Percentiles rank a stretch among this genome's conserved stretches.
phyloP scores from a whole-genome alignment of 2,329 filamentous ascomycete species.

The Parastagonospora nodorum region DNA sequence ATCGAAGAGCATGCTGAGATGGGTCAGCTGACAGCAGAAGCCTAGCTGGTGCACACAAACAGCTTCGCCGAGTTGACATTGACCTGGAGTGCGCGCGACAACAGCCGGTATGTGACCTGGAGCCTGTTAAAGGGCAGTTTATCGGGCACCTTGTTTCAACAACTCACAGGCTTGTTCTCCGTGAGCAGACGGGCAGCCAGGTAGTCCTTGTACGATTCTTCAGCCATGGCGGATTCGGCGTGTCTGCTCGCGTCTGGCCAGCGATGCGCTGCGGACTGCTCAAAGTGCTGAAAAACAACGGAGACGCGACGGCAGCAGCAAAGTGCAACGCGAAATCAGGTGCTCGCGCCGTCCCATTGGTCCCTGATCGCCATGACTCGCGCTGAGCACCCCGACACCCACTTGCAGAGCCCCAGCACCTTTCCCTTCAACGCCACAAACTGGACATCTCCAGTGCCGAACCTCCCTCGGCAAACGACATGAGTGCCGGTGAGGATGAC shows the following conservation, averaged over 20 bases:
- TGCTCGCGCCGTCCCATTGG: constrained; percentile 32
- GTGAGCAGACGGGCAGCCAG: constrained; percentile 77
- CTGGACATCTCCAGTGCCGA: constrained; percentile 1
- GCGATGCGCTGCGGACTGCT: not conserved
- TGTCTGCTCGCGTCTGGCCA: not conserved
- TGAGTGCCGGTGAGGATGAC: constrained; percentile 51
- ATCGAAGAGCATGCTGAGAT: constrained; percentile 77
- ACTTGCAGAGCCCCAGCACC: not conserved
- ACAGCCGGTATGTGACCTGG: constrained; percentile 82
- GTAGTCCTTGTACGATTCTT: constrained; percentile 70
- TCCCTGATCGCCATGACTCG: constrained; percentile 29
- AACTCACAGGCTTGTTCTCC: constrained; percentile 71
- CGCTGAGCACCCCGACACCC: constrained; percentile 9
- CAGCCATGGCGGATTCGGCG: constrained; percentile 44
- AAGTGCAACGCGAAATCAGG: constrained; percentile 34
- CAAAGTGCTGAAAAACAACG: not conserved
- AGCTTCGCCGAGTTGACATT: constrained; percentile 89
- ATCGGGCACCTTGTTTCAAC: not conserved
- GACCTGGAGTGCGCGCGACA: constrained; percentile 82
- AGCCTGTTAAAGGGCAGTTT: constrained; percentile 13
- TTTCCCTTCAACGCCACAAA: not conserved
- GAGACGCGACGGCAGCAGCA: not conserved
- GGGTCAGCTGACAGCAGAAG: constrained; percentile 18
- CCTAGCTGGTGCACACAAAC: constrained; percentile 55
- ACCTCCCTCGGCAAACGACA: constrained; percentile 10